Evolutionary conservation across 441 rosid species (phyloP).

Genomic region (Adansonia madagascariensis): DNA sequence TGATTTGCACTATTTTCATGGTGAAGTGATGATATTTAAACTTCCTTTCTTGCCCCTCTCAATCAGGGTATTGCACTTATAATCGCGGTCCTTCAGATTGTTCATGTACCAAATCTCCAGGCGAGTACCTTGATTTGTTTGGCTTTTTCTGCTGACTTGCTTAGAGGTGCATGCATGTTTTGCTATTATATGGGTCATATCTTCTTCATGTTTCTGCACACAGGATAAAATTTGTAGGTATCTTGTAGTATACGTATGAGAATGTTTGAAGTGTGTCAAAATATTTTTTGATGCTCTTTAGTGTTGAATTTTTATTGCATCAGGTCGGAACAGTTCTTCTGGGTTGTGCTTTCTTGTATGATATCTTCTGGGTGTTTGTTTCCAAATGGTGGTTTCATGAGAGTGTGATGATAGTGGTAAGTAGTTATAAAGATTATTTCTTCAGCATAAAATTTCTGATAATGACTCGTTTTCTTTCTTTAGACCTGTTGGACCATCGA

Average conservation of each 20-base stretch:
- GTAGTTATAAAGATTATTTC: conserved; percentile 33
- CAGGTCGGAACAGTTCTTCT: conserved; percentile 86
- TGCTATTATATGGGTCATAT: background rate
- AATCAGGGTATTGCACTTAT: conserved; percentile 59
- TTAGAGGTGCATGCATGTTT: conserved; percentile 7
- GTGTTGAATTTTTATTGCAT: conserved; percentile 21
- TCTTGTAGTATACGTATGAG: background rate
- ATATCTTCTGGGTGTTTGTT: conserved; percentile 84
- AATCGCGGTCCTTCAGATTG: conserved; percentile 59
- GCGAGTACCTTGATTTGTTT: conserved; percentile 30
- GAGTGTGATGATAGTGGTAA: conserved; percentile 87
- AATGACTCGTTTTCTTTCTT: background rate
- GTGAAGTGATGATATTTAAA: conserved; percentile 23
- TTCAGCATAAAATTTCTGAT: background rate
- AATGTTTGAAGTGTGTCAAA: background rate
- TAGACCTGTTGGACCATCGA: background rate
- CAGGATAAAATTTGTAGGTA: background rate
- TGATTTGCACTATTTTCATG: conserved; percentile 5
- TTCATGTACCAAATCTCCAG: conserved; percentile 61
- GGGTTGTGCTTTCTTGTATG: conserved; percentile 76
- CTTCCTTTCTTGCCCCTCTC: conserved; percentile 3
- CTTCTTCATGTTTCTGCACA: background rate
- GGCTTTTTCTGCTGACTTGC: background rate
- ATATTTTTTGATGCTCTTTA: background rate
- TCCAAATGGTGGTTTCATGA: conserved; percentile 74